Evolutionary conservation across 208 protist species (phyloP), one percentile per base, ranked within the genome.

Genomic region (Leptomonas seymouri): DNA sequence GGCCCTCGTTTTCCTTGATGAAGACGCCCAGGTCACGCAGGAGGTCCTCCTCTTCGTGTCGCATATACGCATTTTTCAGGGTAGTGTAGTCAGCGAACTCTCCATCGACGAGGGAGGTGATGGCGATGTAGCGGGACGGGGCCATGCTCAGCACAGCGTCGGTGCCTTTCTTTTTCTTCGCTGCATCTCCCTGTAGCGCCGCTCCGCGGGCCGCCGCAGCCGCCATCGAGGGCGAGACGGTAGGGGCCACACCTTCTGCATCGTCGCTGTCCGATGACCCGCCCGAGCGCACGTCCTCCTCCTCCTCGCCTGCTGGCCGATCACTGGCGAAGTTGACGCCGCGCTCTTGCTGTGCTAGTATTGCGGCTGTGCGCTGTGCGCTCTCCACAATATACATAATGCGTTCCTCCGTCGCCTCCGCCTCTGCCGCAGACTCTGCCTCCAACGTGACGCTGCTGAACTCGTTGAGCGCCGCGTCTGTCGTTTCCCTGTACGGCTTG

Each of bases 71-170:
- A 49, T 86, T 87, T 57, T 86, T 84, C 28, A 97, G 70, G 20
- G 89, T 83, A 5, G 82, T 86, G 81, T 97, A 97, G 71, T 97
- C 92, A 0, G 86, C 90, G 48, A 97, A 97, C 74, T 97, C 89
- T 16, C 87, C 88, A 59, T 95, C 87, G 18, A 95, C 89, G 45
- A 95, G 80, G 8, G 92, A 95, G 25, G 87, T 87, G 56, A 97
- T 84, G 28, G 87, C 86, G 31, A 92, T 86, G 76, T 94, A 94
- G 25, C 90, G 84, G 46, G 86, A 87, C 8, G 90, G 88, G 7
- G 84, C 78, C 51, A 87, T 57, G 81, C 61, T 58, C 78, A 49
- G 80, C 27, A 84, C 39, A 18, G 71, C 67, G 7, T 78, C 68
- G 20, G 50, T n/a, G 21, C 57, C 72, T 31, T 86, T 76, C 20